Evolutionary conservation across 176 grass and related monocot genomes (phyloP).

Genomic region (Ananas comosus): DNA sequence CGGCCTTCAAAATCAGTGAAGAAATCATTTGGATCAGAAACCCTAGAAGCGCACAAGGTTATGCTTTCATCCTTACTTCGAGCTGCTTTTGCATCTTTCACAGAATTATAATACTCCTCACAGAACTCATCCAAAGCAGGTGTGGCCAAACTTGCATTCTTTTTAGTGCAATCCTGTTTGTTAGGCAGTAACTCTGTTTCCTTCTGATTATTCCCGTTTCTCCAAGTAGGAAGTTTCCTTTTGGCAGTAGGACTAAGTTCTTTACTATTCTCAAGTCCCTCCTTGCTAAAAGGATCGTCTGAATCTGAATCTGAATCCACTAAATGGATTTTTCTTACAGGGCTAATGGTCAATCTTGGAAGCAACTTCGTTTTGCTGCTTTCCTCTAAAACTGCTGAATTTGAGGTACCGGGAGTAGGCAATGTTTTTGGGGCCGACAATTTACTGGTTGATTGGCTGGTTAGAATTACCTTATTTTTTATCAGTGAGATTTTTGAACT

Average conservation of each 20-base stretch:
- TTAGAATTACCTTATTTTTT: slow-evolving; percentile 28
- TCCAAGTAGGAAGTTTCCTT: neutral
- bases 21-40: slow-evolving; percentile 17
- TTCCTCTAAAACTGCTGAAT: slow-evolving; percentile 58
- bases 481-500: slow-evolving; percentile 54
- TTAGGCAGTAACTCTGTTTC: slow-evolving; percentile 16
- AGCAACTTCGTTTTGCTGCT: slow-evolving; percentile 54
- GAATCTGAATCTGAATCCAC: slow-evolving; percentile 83
- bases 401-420: slow-evolving; percentile 21
- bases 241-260: slow-evolving; percentile 12
- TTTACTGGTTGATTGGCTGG: slow-evolving; percentile 45
- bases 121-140: slow-evolving; percentile 86
- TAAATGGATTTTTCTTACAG: slow-evolving; percentile 66
- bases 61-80: slow-evolving; percentile 21
- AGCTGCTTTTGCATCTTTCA: slow-evolving; percentile 25
- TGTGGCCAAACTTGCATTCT: slow-evolving; percentile 41
- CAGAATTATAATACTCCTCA: slow-evolving; percentile 63
- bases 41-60: slow-evolving; percentile 25
- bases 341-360: slow-evolving; percentile 52
- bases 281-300: slow-evolving; percentile 31
- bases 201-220: slow-evolving; percentile 18
- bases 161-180: slow-evolving; percentile 4
- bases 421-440: slow-evolving; percentile 27
- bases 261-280: slow-evolving; percentile 26
- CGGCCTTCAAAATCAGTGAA: slow-evolving; percentile 30